Percentiles rank a stretch among this genome's conserved stretches.
These are phyloP conservation scores for Colletotrichum sp. DNA, from an alignment of 2,329 filamentous ascomycete species.

Conservation along the genomic window DNA sequence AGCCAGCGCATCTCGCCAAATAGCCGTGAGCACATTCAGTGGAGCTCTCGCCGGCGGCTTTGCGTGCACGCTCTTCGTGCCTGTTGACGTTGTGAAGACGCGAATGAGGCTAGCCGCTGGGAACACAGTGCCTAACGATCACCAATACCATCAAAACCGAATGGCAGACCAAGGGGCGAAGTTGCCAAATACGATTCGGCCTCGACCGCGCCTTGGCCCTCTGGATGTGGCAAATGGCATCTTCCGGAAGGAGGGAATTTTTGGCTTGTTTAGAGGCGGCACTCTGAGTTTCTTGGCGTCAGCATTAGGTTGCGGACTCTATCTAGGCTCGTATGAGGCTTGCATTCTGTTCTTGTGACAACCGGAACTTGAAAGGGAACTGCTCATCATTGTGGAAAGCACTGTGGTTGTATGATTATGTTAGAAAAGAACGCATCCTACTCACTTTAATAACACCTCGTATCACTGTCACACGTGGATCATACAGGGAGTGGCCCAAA, in stretches of 20 bases:
- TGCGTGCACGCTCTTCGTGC: constrained; percentile 19
- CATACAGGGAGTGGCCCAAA: background rate
- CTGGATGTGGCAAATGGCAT: background rate
- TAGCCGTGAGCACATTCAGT: background rate
- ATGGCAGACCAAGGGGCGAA: background rate
- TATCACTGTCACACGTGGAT: background rate
- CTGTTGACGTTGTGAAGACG: constrained; percentile 24
- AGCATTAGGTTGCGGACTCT: background rate
- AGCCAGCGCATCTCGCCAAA: background rate
- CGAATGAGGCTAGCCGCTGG: constrained; percentile 24
- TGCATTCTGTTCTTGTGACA: background rate
- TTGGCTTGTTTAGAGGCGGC: background rate
- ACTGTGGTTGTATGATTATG: background rate
- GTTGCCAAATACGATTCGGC: background rate
- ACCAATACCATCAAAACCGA: background rate
- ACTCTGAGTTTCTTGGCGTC: background rate
- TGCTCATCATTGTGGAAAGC: background rate
- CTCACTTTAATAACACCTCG: background rate
- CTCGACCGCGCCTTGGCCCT: background rate
- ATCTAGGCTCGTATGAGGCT: background rate
- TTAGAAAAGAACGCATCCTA: background rate
- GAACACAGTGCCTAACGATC: fast-evolving
- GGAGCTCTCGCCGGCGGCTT: constrained; percentile 15
- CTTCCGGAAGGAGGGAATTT: background rate
- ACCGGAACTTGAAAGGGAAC: background rate